Percentiles rank a stretch among this genome's conserved stretches.
phyloP scores from a whole-genome alignment of 495 filamentous ascomycete genomes.

The Darksidea phi region DNA sequence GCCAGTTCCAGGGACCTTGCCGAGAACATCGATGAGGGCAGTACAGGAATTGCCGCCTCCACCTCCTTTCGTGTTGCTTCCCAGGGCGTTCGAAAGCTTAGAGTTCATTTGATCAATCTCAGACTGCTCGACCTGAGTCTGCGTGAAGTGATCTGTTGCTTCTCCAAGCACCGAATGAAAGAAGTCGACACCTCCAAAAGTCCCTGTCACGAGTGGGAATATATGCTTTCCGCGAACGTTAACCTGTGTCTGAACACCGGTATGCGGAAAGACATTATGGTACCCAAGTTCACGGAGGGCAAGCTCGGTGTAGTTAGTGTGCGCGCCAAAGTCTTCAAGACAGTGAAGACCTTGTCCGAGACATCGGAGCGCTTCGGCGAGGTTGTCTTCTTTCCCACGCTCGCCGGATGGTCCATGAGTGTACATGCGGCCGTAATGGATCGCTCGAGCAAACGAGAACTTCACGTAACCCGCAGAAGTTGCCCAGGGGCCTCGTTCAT shows the following conservation, averaged over 20 bases:
- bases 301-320: constrained; percentile 92
- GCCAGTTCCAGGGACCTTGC: constrained; percentile 75
- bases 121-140: constrained; percentile 90
- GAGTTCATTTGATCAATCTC: constrained; percentile 88
- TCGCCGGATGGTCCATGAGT: constrained; percentile 62
- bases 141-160: constrained; percentile 91
- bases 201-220: constrained; percentile 86
- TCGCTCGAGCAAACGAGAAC: constrained; percentile 76
- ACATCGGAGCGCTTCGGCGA: constrained; percentile 84
- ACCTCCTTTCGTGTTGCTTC: constrained; percentile 48
- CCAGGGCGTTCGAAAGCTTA: constrained; percentile 63
- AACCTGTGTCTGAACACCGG: constrained; percentile 71
- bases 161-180: constrained; percentile 96
- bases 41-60: constrained; percentile 47
- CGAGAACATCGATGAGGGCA: constrained; percentile 69
- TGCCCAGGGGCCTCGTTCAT: constrained; percentile 78
- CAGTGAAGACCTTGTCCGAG: constrained; percentile 91
- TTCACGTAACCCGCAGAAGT: constrained; percentile 89
- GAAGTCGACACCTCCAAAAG: constrained; percentile 95
- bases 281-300: constrained; percentile 82
- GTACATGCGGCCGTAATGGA: constrained; percentile 87
- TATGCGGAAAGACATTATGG: constrained; percentile 79
- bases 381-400: constrained; percentile 75
- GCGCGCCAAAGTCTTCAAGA: constrained; percentile 92
- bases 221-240: constrained; percentile 69